phyloP scores from a whole-genome alignment of 192 early-diverging fungal species.

The Cladochytrium replicatum region DNA sequence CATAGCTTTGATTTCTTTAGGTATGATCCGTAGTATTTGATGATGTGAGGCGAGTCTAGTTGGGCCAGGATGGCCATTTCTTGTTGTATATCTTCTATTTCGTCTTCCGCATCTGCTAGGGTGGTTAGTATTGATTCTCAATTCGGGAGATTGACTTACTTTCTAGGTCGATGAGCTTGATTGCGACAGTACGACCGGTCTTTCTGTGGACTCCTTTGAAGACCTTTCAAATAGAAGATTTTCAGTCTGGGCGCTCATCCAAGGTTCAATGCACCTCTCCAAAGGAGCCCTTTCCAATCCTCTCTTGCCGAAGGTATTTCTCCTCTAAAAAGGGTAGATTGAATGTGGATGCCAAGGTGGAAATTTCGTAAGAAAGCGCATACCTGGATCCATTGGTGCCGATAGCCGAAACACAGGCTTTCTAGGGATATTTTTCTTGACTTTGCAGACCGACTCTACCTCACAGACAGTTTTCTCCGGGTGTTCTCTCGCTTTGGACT shows the following conservation, averaged over 20 bases:
- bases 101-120: slow-evolving; percentile 73
- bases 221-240: slow-evolving; percentile 5
- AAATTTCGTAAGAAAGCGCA: too few species aligned
- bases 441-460: too few species aligned
- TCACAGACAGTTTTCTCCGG: too few species aligned
- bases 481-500: too few species aligned
- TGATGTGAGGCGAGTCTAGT: slow-evolving; percentile 78
- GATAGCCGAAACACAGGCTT: too few species aligned
- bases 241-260: neutral
- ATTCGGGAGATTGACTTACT: slow-evolving; percentile 9
- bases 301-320: too few species aligned
- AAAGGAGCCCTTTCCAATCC: slow-evolving; percentile 39
- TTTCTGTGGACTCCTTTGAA: slow-evolving; percentile 53
- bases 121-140: neutral
- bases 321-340: too few species aligned
- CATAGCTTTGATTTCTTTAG: slow-evolving; percentile 82
- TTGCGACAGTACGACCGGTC: slow-evolving; percentile 71
- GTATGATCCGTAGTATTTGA: slow-evolving; percentile 85
- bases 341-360: too few species aligned
- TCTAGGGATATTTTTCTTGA: too few species aligned
- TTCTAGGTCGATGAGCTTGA: slow-evolving; percentile 97
- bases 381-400: too few species aligned
- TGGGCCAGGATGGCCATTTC: slow-evolving; percentile 94
- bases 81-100: slow-evolving; percentile 98
- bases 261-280: slow-evolving; percentile 24